Conservation (phyloP, 108 stramenopile genomes). For the Nitzschia palea region DNA sequence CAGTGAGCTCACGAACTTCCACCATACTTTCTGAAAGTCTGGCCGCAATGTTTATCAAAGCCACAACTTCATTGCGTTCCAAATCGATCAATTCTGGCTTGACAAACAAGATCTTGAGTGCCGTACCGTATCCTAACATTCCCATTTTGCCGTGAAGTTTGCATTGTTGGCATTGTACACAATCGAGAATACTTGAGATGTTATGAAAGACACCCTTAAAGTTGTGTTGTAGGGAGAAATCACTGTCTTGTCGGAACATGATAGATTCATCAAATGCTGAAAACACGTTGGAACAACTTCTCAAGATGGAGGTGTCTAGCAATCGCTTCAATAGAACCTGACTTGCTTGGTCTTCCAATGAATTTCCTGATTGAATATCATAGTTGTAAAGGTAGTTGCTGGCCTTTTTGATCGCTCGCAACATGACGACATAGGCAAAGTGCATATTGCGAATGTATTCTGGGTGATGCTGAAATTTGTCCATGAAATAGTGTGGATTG, state of each 20-base stretch:
- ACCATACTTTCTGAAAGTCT: conserved; percentile 77
- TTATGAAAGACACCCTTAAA: conserved; percentile 95
- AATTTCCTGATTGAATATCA: conserved; percentile 81
- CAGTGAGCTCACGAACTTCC: conserved; percentile 76
- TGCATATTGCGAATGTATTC: conserved; percentile 92
- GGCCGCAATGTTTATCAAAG: conserved; percentile 85
- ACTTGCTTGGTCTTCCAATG: conserved; percentile 79
- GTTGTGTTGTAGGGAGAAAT: conserved; percentile 69
- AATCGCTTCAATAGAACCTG: conserved; percentile 64
- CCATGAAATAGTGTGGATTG: conserved; percentile 84
- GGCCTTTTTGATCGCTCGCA: conserved; percentile 87
- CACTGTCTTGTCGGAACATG: conserved; percentile 75
- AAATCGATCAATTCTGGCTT: conserved; percentile 49
- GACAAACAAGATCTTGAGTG: conserved; percentile 89
- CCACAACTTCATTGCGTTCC: conserved; percentile 88
- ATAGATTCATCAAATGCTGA: conserved; percentile 93
- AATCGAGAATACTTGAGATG: conserved; percentile 87
- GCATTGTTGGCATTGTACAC: conserved; percentile 96
- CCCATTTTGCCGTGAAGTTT: conserved; percentile 93
- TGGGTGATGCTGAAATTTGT: conserved; percentile 76
- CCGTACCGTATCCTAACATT: conserved; percentile 93
- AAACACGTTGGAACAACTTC: conserved; percentile 78
- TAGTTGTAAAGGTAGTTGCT: conserved; percentile 69
- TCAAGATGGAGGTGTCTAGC: conserved; percentile 75
- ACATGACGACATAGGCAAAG: conserved; percentile 90